Evolutionary conservation across 345 rosid genomes (phyloP).

Genomic region (Erysimum cheiranthoides): DNA sequence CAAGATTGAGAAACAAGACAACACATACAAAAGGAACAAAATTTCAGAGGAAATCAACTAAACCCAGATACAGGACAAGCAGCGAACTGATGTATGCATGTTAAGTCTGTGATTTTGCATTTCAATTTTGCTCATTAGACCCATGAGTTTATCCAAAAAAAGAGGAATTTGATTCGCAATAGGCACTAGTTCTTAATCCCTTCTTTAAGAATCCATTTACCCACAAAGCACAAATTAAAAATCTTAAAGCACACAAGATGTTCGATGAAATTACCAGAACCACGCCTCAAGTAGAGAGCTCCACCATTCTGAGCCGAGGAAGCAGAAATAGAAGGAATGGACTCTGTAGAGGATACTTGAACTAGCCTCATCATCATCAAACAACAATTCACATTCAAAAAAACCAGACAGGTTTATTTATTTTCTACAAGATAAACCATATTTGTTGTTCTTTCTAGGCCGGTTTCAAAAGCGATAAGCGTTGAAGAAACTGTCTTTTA

Average conservation of each 20-base stretch:
- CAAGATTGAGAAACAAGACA: not conserved
- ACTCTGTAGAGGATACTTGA: constrained; percentile 23
- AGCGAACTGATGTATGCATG: not conserved
- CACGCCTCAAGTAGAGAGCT: constrained; percentile 6
- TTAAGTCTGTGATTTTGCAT: not conserved
- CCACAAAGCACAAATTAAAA: not conserved
- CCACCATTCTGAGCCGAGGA: constrained; percentile 12
- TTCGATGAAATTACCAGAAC: constrained; percentile 45
- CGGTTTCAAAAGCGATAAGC: not conserved
- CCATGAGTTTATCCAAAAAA: not conserved
- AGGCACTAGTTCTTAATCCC: not conserved
- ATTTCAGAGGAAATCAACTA: not conserved
- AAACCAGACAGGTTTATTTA: not conserved
- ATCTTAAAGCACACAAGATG: constrained; percentile 29
- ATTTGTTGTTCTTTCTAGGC: not conserved
- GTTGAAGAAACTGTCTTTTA: not conserved
- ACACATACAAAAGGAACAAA: not conserved
- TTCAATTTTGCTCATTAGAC: not conserved
- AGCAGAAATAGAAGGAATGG: constrained; percentile 10
- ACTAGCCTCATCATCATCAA: constrained; percentile 13
- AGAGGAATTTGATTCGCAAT: not conserved
- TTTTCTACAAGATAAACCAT: not conserved
- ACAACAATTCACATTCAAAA: constrained; percentile 1
- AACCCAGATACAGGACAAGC: not conserved
- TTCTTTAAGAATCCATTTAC: not conserved